Evolutionary conservation across 345 rosid species (phyloP), one percentile per base, ranked within the genome.

Genomic region (Lepidium sativum): DNA sequence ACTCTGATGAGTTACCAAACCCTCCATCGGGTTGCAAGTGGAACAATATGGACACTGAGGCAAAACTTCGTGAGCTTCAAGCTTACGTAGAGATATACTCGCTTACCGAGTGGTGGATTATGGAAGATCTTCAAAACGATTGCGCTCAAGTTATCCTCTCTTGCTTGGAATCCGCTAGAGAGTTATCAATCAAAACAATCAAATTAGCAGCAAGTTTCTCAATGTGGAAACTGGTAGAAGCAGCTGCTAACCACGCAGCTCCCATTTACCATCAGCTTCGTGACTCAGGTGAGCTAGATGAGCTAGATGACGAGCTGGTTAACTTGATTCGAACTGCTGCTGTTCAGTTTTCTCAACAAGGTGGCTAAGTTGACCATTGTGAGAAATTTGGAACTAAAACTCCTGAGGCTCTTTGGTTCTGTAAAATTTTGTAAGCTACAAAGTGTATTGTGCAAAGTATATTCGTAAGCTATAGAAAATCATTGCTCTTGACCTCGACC

Each of bases 31-130:
- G 95, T 62, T 91, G 98, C 71, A 66, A 78, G 54, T 88, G 94
- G 98, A 78, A 80, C 49, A 83, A 86, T 66, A 81, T 88, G 94
- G 69, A 65, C 63, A 48, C 52, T 0, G 80, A 83, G 37, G 76
- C 82, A 76, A 86, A 77, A 73, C 77, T 88, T 40, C 34, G 39
- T 10, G 78, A 72, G 58, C 71, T 88, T 69, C 75, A 80, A 68
- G 86, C 86, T 38, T 88, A 83, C 41, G 67, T 86, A n/a, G 95
- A 91, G 71, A 84, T 91, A 31, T 88, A 79, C 64, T 86, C 92
- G 80, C 84, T 88, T 16, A 69, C 87, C n/a, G 88, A 86, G 18
- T 79, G 82, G 79, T 91, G 98, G 98, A 73, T 86, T 25, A 69
- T 91, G 78, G 89, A 88, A 63, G 85, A 80, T 20, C 70, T 91